Conservation (phyloP, 345 rosid genomes). For the Luvunga scandens region DNA sequence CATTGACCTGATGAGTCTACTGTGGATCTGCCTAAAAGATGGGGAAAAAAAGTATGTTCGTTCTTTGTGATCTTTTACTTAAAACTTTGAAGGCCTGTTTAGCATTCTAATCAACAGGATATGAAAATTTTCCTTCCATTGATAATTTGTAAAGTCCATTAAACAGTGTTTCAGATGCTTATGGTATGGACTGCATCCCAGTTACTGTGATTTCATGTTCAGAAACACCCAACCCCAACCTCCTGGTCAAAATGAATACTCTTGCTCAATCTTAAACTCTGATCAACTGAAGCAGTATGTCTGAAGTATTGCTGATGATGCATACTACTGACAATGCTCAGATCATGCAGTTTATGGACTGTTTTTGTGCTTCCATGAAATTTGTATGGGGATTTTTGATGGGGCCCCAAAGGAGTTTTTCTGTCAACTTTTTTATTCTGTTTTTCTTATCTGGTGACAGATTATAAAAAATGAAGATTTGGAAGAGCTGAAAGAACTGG, state of each 20-base stretch:
- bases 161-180: neutral
- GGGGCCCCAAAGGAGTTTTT: neutral
- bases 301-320: neutral
- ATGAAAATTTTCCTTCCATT: neutral
- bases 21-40: no score
- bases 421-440: slow-evolving; percentile 12
- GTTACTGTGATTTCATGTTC: neutral
- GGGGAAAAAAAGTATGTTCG: no score
- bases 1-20: no score
- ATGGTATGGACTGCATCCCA: neutral
- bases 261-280: neutral
- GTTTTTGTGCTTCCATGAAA: neutral
- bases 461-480: slow-evolving; percentile 87
- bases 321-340: neutral
- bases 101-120: neutral
- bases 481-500: slow-evolving; percentile 90
- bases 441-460: slow-evolving; percentile 30
- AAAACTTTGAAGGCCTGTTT: neutral
- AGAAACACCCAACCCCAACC: neutral
- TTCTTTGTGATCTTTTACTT: neutral
- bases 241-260: neutral
- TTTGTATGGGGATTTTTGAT: neutral
- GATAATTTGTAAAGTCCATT: neutral
- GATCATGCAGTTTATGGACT: slow-evolving; percentile 4
- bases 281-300: neutral